Evolutionary conservation across 2,329 filamentous ascomycete genomes (phyloP), one percentile per base, ranked within the genome.

Genomic region (Chaetomium strumarium): DNA sequence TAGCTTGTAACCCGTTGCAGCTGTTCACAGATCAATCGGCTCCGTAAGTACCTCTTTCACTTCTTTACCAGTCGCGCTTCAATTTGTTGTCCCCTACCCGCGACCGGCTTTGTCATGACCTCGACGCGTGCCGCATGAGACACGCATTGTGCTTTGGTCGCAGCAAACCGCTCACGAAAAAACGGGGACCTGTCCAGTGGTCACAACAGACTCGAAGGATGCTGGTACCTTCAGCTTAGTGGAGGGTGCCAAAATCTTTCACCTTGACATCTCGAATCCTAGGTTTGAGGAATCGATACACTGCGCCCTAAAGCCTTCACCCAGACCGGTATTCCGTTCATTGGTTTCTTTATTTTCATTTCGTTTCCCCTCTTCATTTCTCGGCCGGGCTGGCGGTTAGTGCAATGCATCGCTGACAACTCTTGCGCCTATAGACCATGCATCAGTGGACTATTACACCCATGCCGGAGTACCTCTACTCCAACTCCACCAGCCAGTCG

Each of bases 401-500:
- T 37, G 14, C 34, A 37, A n/a, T 37, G 24, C 17, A 36, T 33
- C 29, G 43, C 52, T 54, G 43, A 54, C 46, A 31, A 17, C 30
- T 55, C 34, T 51, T 45, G n/a, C 40, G 24, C 41, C 36, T 6
- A 44, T 49, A 60, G 58, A 59, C 38, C 48, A 80, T 80, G 77
- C 75, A 80, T 72, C 76, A 79, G 70, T 80, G 77, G 77, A 77
- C 79, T 69, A 76, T 80, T 67, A 72, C 77, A 68, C 76, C 77
- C 60, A 73, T 79, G 52, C 41, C 49, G 69, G 77, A 79, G 69
- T 79, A 79, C 71, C 72, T 79, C 62, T 79, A 77, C 55, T 52
- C 48, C 64, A 75, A 73, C 68, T 71, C 70, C 68, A 71, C 75
- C 62, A 75, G 75, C 62, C 74, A 75, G 64, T 70, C 74, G 61